Percentiles rank a stretch among this genome's conserved stretches.
Conservation (phyloP, 2,329 filamentous ascomycete species). For the Juglanconis juglandina region DNA sequence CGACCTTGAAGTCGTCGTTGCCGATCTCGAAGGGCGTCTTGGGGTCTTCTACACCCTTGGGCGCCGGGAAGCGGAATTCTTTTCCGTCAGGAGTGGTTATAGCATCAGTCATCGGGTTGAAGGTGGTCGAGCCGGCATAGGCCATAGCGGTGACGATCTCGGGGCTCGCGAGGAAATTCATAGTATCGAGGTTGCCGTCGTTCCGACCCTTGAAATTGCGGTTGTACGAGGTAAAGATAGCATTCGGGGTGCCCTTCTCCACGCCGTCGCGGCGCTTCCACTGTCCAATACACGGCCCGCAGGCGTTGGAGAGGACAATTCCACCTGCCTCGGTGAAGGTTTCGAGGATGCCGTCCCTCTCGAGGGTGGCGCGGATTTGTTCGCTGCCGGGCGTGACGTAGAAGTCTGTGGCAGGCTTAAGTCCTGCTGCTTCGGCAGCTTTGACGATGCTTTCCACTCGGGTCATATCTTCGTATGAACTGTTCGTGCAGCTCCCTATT, state of each 20-base stretch:
- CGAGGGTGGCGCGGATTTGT: constrained; percentile 91
- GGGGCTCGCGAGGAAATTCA: constrained; percentile 98
- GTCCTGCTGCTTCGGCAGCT: constrained; percentile 82
- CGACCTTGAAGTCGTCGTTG: constrained; percentile 69
- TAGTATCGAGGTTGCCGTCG: constrained; percentile 91
- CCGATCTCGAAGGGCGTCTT: constrained; percentile 70
- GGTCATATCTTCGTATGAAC: constrained; percentile 98
- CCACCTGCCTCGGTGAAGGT: constrained; percentile 86
- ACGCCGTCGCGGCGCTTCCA: constrained; percentile 91
- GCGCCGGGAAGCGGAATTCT: constrained; percentile 81
- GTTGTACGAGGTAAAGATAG: constrained; percentile 97
- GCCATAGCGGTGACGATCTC: constrained; percentile 96
- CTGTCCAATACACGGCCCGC: constrained; percentile 89
- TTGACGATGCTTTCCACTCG: constrained; percentile 89
- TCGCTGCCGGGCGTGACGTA: constrained; percentile 96
- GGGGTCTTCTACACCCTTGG: constrained; percentile 64
- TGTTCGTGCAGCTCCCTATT: constrained; percentile 98
- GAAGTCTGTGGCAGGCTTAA: constrained; percentile 86
- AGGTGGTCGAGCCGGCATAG: constrained; percentile 87
- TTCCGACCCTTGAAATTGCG: constrained; percentile 97
- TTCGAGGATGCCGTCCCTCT: constrained; percentile 79
- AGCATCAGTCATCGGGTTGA: constrained; percentile 90
- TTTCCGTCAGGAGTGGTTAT: constrained; percentile 76
- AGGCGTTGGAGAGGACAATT: constrained; percentile 89
- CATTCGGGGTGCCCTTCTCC: constrained; percentile 80